Evolutionary conservation across 768 basidiomycete species (phyloP).

Genomic region (Rhodotorula graminis): DNA sequence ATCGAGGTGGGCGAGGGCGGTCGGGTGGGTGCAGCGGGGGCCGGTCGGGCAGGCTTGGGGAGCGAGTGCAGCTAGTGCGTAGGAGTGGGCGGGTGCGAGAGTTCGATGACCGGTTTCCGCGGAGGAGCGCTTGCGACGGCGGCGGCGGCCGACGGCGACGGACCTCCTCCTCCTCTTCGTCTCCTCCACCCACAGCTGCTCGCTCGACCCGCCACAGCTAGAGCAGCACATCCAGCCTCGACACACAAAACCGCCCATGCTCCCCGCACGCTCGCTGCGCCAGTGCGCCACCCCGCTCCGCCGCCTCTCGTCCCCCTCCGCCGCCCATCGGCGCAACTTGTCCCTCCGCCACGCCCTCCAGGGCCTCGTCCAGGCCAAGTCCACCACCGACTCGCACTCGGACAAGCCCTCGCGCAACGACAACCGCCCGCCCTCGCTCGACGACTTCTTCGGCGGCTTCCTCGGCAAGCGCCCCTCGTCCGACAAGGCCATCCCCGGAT

Average conservation of each 20-base stretch:
- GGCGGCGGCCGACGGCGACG: too few species aligned
- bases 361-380: not conserved
- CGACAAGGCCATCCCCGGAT: conserved; percentile 18
- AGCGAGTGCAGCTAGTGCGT: too few species aligned
- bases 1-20: not conserved
- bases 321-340: conserved; percentile 10
- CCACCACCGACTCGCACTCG: not conserved
- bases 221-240: not conserved
- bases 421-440: conserved; percentile 31
- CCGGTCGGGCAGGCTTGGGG: too few species aligned
- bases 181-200: too few species aligned
- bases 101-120: too few species aligned
- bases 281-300: not conserved
- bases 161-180: not conserved
- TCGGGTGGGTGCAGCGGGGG: not conserved
- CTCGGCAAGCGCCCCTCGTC: conserved; percentile 16
- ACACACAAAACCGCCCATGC: not conserved
- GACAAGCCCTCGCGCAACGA: not conserved
- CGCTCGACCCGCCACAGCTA: not conserved
- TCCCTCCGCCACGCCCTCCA: conserved; percentile 2
- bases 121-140: not conserved
- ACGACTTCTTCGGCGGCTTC: conserved; percentile 41
- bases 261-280: not conserved
- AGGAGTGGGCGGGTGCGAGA: not conserved
- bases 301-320: not conserved